Conservation (phyloP, 768 basidiomycete species). For the Tulasnella sp. region DNA sequence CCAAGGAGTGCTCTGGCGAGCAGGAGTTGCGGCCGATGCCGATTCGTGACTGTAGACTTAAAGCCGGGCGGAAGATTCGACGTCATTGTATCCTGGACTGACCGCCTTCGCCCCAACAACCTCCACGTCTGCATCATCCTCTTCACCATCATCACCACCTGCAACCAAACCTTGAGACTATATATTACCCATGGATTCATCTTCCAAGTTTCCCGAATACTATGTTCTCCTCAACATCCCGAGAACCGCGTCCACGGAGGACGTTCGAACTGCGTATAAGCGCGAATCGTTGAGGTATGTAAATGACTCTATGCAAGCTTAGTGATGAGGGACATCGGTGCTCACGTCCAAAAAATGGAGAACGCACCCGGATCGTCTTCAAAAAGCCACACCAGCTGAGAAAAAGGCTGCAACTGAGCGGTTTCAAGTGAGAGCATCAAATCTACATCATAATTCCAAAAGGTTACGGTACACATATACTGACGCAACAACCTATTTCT, state of each 20-base stretch:
- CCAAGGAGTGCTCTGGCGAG: too few relatives aligned
- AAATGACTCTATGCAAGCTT: neutral
- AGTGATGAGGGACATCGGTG: neutral
- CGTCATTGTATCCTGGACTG: too few relatives aligned
- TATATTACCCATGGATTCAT: constrained; percentile 10
- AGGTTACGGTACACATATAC: too few relatives aligned
- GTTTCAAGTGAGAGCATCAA: constrained; percentile 74
- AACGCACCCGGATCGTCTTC: constrained; percentile 81
- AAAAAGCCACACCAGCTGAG: constrained; percentile 58
- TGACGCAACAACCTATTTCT: too few relatives aligned
- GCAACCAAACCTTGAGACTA: too few relatives aligned
- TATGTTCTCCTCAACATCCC: constrained; percentile 51
- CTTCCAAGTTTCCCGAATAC: constrained; percentile 54
- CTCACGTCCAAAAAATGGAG: constrained; percentile 29
- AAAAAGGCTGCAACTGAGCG: constrained; percentile 66
- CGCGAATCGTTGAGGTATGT: constrained; percentile 61
- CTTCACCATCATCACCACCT: too few relatives aligned
- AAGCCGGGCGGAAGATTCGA: too few relatives aligned
- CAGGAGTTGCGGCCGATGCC: too few relatives aligned
- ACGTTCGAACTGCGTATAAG: constrained; percentile 68
- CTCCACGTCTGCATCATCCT: too few relatives aligned
- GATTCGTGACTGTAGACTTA: too few relatives aligned
- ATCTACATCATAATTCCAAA: too few relatives aligned
- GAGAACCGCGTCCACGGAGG: constrained; percentile 52
- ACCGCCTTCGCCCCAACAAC: too few relatives aligned